phyloP scores from a whole-genome alignment of 805 yeast species.

The Yarrowia sp. region DNA sequence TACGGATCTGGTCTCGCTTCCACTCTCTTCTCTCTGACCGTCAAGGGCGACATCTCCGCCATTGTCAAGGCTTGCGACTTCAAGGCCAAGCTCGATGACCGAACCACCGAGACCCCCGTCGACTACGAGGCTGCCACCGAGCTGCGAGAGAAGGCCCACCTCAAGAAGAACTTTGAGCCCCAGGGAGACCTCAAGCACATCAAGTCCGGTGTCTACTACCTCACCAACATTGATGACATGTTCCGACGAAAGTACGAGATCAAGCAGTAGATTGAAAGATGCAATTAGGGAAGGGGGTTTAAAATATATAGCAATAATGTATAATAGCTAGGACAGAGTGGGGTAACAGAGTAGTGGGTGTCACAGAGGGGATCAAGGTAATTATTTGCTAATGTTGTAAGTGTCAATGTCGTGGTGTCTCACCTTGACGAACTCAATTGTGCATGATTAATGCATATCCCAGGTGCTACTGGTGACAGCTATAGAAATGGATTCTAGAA shows the following conservation, averaged over 20 bases:
- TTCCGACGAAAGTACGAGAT: slow-evolving; percentile 82
- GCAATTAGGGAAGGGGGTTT: slow-evolving; percentile 3
- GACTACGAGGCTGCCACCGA: slow-evolving; percentile 82
- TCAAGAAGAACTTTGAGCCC: slow-evolving; percentile 81
- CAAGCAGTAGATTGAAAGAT: slow-evolving; percentile 57
- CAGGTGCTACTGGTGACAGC: background rate
- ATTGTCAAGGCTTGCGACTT: slow-evolving; percentile 72
- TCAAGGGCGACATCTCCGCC: slow-evolving; percentile 78
- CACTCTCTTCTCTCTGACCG: slow-evolving; percentile 77
- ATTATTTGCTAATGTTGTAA: no score
- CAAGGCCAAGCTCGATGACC: slow-evolving; percentile 67
- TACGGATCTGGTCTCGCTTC: slow-evolving; percentile 99
- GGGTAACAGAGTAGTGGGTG: no score
- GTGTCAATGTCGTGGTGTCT: slow-evolving; percentile 1
- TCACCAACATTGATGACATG: slow-evolving; percentile 82
- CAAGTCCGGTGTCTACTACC: slow-evolving; percentile 79
- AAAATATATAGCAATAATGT: slow-evolving; percentile 34
- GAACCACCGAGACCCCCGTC: slow-evolving; percentile 73
- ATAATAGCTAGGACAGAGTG: slow-evolving; percentile 12
- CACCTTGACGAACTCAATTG: slow-evolving; percentile 9
- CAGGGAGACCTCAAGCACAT: slow-evolving; percentile 76
- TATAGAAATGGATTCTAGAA: background rate
- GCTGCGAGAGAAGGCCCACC: slow-evolving; percentile 87
- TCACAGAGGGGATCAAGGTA: no score
- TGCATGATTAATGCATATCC: background rate